Percentiles rank a stretch among this genome's conserved stretches.
Evolutionary conservation across 2,329 filamentous ascomycete genomes (phyloP).

Genomic region (Fusarium drepaniforme): DNA sequence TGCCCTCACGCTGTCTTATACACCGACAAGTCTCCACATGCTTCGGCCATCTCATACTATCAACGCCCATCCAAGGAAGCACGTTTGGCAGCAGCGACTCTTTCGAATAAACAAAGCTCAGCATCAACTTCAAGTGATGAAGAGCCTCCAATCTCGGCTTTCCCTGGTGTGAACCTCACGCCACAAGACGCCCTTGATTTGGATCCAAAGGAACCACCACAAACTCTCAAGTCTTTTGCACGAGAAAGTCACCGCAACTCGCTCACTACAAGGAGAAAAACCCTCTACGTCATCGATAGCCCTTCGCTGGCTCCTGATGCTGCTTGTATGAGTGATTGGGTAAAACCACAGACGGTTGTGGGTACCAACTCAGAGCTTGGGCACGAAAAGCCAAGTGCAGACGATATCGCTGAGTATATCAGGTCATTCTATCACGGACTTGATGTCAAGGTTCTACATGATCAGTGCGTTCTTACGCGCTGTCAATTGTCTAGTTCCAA

Average conservation of each 20-base stretch:
- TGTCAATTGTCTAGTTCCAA: conserved; percentile 49
- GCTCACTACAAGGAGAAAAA: not conserved
- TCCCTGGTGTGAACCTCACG: conserved; percentile 1
- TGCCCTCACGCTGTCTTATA: not conserved
- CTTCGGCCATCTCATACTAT: not conserved
- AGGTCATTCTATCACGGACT: conserved; percentile 66
- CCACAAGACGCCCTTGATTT: conserved; percentile 4
- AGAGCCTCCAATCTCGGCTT: not conserved
- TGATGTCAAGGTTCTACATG: conserved; percentile 58
- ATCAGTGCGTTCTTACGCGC: conserved; percentile 56
- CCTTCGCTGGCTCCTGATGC: not conserved
- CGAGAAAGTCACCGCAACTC: not conserved
- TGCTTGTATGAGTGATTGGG: not conserved
- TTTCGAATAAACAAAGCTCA: not conserved
- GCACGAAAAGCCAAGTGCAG: conserved; percentile 36
- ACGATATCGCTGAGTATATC: conserved; percentile 53
- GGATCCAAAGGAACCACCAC: conserved; percentile 1
- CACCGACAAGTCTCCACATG: not conserved
- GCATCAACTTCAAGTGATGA: not conserved
- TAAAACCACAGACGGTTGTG: not conserved
- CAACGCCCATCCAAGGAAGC: not conserved
- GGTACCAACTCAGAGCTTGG: not conserved
- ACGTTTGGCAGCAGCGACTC: not conserved
- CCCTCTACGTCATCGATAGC: not conserved
- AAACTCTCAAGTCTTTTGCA: not conserved